These are phyloP conservation scores for Cyclotella baltica DNA, from an alignment of 108 stramenopile genomes.

Conservation along the genomic window DNA sequence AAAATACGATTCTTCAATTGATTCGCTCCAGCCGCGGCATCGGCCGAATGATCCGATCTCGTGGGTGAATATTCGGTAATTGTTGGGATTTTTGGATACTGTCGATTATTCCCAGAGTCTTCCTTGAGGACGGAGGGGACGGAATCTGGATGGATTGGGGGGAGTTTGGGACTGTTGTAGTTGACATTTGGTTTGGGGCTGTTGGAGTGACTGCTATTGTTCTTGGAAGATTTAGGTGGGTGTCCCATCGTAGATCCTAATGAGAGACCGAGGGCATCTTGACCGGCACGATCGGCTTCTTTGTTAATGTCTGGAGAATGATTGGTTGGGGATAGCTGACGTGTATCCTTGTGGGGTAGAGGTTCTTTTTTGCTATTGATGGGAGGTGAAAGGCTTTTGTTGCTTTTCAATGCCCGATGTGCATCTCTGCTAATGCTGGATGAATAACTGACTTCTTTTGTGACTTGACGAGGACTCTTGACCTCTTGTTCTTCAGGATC, in stretches of 20 bases:
- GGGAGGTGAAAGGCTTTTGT: background rate
- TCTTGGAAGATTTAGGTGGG: background rate
- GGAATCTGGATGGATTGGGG: constrained; percentile 14
- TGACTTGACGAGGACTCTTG: too few relatives aligned
- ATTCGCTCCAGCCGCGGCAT: constrained; percentile 35
- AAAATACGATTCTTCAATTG: constrained; percentile 3
- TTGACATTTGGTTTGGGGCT: background rate
- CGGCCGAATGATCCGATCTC: constrained; percentile 37
- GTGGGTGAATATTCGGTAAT: constrained; percentile 21
- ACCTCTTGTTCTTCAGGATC: too few relatives aligned
- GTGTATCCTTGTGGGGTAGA: background rate
- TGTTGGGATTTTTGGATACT: too few relatives aligned
- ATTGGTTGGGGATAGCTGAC: too few relatives aligned
- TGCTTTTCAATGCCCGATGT: too few relatives aligned
- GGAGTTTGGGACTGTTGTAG: background rate
- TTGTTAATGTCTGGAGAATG: background rate
- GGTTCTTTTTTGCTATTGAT: background rate
- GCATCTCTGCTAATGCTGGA: too few relatives aligned
- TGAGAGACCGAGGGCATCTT: too few relatives aligned
- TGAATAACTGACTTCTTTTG: too few relatives aligned
- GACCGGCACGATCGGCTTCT: background rate
- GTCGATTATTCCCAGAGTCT: background rate
- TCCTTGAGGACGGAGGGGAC: background rate
- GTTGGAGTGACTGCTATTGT: background rate
- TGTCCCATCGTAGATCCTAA: too few relatives aligned